Conservation (phyloP, 129 eudicot species). For the Chrysanthemum makinoi region DNA sequence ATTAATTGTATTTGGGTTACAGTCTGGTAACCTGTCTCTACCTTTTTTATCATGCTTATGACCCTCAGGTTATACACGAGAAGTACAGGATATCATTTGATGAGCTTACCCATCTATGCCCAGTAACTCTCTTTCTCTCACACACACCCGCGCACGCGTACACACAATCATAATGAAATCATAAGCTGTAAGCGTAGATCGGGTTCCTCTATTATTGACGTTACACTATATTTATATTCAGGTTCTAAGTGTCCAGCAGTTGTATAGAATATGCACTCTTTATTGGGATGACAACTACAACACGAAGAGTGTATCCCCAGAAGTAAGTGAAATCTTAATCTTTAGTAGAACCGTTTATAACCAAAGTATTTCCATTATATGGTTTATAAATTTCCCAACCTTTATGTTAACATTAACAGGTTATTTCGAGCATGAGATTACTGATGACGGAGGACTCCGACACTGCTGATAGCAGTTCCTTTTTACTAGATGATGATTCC, state of each 20-base stretch:
- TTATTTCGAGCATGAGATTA: slow-evolving; percentile 76
- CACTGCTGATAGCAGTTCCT: slow-evolving; percentile 55
- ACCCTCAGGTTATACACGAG: slow-evolving; percentile 78
- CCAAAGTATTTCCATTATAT: not conserved
- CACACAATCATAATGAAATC: not conserved
- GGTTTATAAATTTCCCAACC: not conserved
- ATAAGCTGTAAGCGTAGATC: not conserved
- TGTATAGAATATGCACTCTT: too few relatives aligned
- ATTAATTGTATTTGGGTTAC: not conserved
- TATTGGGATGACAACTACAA: slow-evolving; percentile 86
- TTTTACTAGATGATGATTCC: slow-evolving; percentile 76
- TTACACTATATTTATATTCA: slow-evolving; percentile 31
- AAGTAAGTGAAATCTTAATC: slow-evolving; percentile 47
- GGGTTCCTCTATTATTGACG: too few relatives aligned
- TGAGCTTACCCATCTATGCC: slow-evolving; percentile 83
- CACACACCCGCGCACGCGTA: not conserved
- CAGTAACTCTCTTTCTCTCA: slow-evolving; percentile 52
- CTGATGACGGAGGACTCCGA: slow-evolving; percentile 77
- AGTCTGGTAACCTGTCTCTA: not conserved
- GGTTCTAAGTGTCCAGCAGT: slow-evolving; percentile 83
- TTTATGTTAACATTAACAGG: slow-evolving; percentile 36
- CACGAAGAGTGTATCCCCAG: slow-evolving; percentile 80
- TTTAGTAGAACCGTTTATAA: not conserved
- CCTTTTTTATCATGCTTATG: slow-evolving; percentile 17
- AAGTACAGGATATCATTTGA: slow-evolving; percentile 71